These are phyloP conservation scores for Camillea tinctor DNA, from an alignment of 2,329 filamentous ascomycete genomes.

Conservation along the genomic window DNA sequence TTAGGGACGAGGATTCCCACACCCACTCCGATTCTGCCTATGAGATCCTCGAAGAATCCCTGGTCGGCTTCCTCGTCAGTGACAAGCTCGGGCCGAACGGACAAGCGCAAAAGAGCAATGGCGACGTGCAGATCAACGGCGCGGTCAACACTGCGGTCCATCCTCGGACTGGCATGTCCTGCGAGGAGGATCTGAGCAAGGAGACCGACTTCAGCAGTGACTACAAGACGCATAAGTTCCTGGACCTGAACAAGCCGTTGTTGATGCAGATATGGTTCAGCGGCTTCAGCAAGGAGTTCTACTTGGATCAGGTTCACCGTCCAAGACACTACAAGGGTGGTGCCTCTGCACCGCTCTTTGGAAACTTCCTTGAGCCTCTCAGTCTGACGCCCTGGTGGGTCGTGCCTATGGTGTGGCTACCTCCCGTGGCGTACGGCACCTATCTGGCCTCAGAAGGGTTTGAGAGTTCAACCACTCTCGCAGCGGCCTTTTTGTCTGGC, in stretches of 20 bases:
- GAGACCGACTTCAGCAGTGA: constrained; percentile 77
- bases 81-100: constrained; percentile 48
- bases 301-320: constrained; percentile 92
- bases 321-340: constrained; percentile 95
- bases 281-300: constrained; percentile 92
- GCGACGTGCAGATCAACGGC: constrained; percentile 36
- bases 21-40: constrained; percentile 90
- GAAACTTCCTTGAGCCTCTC: constrained; percentile 97
- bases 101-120: constrained; percentile 32
- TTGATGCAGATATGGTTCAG: constrained; percentile 85
- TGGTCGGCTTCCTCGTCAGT: constrained; percentile 75
- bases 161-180: constrained; percentile 81
- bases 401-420: constrained; percentile 80
- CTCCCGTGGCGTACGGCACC: constrained; percentile 72
- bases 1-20: constrained; percentile 82
- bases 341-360: constrained; percentile 88
- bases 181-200: constrained; percentile 78
- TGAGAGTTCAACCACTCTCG: constrained; percentile 44
- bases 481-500: constrained; percentile 67
- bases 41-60: constrained; percentile 84
- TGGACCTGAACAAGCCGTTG: constrained; percentile 83
- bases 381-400: constrained; percentile 94
- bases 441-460: constrained; percentile 64
- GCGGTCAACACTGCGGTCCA: constrained; percentile 38
- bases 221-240: constrained; percentile 89